phyloP scores from a whole-genome alignment of 2,329 filamentous ascomycete genomes.

The Neocucurbitaria cava region DNA sequence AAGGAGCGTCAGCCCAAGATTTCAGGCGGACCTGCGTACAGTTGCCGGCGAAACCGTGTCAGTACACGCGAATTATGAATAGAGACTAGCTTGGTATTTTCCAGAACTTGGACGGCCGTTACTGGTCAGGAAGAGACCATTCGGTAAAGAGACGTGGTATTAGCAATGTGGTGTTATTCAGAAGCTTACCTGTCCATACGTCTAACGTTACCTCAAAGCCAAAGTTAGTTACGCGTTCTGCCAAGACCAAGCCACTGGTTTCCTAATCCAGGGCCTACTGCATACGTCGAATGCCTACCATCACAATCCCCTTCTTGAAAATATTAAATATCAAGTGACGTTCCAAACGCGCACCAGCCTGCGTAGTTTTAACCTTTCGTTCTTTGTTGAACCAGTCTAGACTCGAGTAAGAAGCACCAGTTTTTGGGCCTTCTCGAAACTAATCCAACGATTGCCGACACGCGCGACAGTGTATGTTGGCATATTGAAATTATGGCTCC shows the following conservation, averaged over 20 bases:
- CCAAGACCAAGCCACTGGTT: conserved; percentile 18
- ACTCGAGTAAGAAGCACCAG: neutral
- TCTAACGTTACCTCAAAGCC: conserved; percentile 21
- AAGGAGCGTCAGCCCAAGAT: conserved; percentile 16
- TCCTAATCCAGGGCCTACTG: conserved; percentile 1
- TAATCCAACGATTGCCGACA: neutral
- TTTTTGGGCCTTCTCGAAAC: neutral
- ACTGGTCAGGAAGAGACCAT: neutral
- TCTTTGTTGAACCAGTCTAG: neutral
- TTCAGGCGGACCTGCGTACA: conserved; percentile 19
- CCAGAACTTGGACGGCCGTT: conserved; percentile 3
- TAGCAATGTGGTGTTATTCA: conserved; percentile 27
- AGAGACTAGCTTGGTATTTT: neutral
- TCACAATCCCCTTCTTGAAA: neutral
- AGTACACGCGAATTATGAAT: conserved; percentile 2
- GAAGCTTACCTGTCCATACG: conserved; percentile 37
- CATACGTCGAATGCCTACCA: neutral
- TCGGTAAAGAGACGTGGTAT: conserved; percentile 6
- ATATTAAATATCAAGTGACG: neutral
- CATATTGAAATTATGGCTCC: conserved; percentile 16
- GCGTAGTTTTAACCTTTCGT: neutral
- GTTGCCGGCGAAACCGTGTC: conserved; percentile 12
- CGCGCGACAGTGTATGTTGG: neutral
- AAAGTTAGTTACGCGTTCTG: conserved; percentile 29
- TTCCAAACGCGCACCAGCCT: neutral